Percentiles rank a stretch among this genome's conserved stretches.
Evolutionary conservation across 352 stramenopile genomes (phyloP).

Genomic region (Aphanomyces cochlioides): DNA sequence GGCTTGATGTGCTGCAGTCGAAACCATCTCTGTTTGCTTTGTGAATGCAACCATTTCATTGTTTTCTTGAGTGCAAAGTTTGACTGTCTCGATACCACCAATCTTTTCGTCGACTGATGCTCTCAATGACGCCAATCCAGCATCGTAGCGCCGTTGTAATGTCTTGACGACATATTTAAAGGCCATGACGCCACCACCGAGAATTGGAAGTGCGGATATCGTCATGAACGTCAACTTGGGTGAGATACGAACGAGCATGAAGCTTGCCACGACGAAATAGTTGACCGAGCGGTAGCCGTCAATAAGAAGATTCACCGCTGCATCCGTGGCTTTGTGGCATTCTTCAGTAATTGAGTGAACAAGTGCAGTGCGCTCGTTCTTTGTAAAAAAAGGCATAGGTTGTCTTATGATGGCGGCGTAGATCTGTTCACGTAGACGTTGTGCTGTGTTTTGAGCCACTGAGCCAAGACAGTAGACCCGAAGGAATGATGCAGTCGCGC

Average conservation of each 20-base stretch:
- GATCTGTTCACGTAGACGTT: conserved; percentile 66
- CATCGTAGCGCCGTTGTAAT: conserved; percentile 72
- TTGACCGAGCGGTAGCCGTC: conserved; percentile 88
- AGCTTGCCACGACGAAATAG: conserved; percentile 81
- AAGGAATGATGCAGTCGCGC: conserved; percentile 81
- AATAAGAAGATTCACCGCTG: conserved; percentile 82
- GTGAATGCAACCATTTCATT: conserved; percentile 63
- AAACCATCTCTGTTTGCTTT: conserved; percentile 59
- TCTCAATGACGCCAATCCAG: conserved; percentile 66
- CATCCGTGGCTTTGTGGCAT: conserved; percentile 85
- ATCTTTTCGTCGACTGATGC: conserved; percentile 82
- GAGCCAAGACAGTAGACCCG: conserved; percentile 87
- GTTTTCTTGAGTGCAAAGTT: conserved; percentile 79
- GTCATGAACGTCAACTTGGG: conserved; percentile 87
- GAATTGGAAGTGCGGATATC: conserved; percentile 71
- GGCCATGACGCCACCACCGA: conserved; percentile 75
- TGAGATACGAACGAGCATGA: conserved; percentile 87
- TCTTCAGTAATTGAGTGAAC: conserved; percentile 81
- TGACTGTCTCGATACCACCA: conserved; percentile 88
- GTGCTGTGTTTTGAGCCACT: conserved; percentile 79
- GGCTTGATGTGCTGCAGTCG: conserved; percentile 60
- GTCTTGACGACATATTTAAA: conserved; percentile 81
- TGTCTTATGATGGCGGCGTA: conserved; percentile 76
- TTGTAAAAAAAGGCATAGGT: conserved; percentile 81
- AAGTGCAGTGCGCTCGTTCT: conserved; percentile 80